These are phyloP conservation scores for Bipolaris bicolor DNA, from an alignment of 2,329 filamentous ascomycete genomes.

Conservation along the genomic window DNA sequence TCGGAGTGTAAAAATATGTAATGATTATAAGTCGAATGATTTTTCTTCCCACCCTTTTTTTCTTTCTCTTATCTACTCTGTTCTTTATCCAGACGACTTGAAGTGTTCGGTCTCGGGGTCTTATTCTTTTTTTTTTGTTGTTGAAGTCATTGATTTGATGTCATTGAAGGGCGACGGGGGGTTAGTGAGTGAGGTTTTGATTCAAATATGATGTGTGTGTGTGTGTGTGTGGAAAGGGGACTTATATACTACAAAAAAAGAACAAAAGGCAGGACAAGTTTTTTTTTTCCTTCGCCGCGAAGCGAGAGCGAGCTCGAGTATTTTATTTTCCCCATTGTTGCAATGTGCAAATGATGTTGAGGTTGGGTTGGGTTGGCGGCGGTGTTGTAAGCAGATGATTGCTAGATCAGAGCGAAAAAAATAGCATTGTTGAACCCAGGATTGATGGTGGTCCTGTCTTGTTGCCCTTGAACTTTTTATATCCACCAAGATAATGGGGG, in stretches of 20 bases:
- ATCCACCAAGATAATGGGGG: too few relatives aligned
- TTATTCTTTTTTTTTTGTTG: constrained; percentile 4
- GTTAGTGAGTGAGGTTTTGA: neutral
- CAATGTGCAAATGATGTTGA: neutral
- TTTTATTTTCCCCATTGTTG: neutral
- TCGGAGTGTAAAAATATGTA: constrained; percentile 45
- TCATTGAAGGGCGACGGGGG: neutral
- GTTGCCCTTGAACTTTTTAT: too few relatives aligned
- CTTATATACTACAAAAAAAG: neutral
- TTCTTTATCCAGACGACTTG: constrained; percentile 17
- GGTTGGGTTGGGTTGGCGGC: neutral
- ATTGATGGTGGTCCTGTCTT: too few relatives aligned
- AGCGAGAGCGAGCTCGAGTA: neutral
- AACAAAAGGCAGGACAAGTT: neutral
- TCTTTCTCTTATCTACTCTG: constrained; percentile 7
- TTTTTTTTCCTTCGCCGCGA: neutral
- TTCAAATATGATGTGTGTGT: neutral
- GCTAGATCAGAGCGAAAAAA: too few relatives aligned
- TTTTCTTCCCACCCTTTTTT: constrained; percentile 17
- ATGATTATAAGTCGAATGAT: constrained; percentile 28
- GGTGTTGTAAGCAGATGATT: too few relatives aligned
- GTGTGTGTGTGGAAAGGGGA: neutral
- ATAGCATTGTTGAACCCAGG: too few relatives aligned
- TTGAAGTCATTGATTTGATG: constrained; percentile 5
- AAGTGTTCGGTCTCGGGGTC: constrained; percentile 23